Base-by-base conservation (phyloP, 805 yeast species). In the Isabelozyma heimii region DNA sequence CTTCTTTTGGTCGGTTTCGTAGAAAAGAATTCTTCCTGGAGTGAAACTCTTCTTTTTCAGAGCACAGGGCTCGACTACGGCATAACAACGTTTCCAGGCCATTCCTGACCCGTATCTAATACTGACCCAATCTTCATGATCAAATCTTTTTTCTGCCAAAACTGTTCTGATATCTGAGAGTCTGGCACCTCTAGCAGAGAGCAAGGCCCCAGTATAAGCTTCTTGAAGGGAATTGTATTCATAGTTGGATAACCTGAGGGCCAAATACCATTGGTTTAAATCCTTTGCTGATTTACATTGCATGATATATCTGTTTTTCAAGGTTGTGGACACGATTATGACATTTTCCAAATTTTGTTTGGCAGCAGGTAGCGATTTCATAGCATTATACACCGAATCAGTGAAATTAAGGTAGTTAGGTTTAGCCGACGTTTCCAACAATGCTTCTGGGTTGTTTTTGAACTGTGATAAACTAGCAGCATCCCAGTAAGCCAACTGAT, bases 31-130 rank as follows among this genome's bases (percentile, higher is more conserved):
- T 56, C 83, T 77, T 28, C 97, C 97, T 12, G 80, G 74, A 54
- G 52, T 74, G 56, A 66, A 77, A 54, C 59, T 68, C 65, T 69
- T 80, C 63, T 60, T 69, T 62, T 73, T 83, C 59, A 77, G 61
- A 37, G 72, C 54, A 58, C 91, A 72, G 55, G 91, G 91, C 56
- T 87, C 88, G 48, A 92, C 80, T 9, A 91, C 97, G 2, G 96
- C 92, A 72, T 81, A 94, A 62, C 97, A 92, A 50, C 96, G 79
- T 62, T 85, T 88, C 97, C 97, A 94, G 1, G 97, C 97, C 96
- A 90, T 89, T 20, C 99, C 99, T 8, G 94, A 81, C 15, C 99
- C 98, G 66, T 92, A 94, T 55, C 98, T 77, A 14, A 94, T 96
- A 63, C 91, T 81, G 40, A 87, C 91, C 97, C 97, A 92, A 60